These are phyloP conservation scores for Podospora pseudoanserina DNA, from an alignment of 495 filamentous ascomycete species.

Conservation along the genomic window DNA sequence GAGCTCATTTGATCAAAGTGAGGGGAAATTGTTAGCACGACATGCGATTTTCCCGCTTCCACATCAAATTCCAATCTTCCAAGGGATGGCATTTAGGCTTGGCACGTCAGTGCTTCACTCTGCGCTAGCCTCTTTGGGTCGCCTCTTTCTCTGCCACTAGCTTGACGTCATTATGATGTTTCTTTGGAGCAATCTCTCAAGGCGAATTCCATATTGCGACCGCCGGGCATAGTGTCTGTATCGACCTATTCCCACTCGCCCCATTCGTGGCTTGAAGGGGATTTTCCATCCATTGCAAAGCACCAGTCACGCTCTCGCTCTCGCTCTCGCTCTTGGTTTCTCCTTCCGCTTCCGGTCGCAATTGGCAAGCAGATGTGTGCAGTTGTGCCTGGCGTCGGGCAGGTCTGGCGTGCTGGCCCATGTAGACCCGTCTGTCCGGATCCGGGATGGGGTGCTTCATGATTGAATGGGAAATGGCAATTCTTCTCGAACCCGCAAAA, in stretches of 20 bases:
- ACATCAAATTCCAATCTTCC: not conserved
- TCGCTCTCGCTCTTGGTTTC: not conserved
- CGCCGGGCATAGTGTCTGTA: not conserved
- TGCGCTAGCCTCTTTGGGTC: not conserved
- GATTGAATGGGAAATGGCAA: not conserved
- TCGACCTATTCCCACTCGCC: not conserved
- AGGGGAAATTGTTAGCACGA: no score
- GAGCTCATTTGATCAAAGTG: no score
- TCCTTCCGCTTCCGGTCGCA: no score
- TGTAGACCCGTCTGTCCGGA: not conserved
- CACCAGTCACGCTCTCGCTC: not conserved
- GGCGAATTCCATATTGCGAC: not conserved
- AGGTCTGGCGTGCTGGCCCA: not conserved
- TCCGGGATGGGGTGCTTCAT: not conserved
- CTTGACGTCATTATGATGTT: not conserved
- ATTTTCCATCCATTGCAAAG: not conserved
- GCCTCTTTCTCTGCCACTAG: not conserved
- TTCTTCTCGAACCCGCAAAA: not conserved
- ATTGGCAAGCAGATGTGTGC: not conserved
- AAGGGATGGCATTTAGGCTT: not conserved
- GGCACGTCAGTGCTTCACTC: not conserved
- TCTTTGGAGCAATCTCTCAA: not conserved
- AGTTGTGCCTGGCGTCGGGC: not conserved
- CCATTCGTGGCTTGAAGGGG: not conserved
- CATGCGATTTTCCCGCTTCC: not conserved